Conservation (phyloP, 2,329 filamentous ascomycete genomes). For the Chaetomium strumarium region DNA sequence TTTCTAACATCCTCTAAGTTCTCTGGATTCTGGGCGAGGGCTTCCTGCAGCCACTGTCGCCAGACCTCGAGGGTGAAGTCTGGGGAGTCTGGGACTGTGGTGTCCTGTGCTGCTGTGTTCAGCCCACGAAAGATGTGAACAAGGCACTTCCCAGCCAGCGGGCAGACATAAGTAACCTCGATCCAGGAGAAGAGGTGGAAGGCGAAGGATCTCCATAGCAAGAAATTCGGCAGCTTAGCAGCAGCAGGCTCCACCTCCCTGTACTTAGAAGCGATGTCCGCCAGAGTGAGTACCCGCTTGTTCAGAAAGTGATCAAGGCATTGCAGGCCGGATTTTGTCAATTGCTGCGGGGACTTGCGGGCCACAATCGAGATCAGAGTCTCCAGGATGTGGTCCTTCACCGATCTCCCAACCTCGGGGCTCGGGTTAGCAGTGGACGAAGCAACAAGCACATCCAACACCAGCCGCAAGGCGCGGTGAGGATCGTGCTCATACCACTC, state of each 20-base stretch:
- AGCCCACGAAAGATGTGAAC: slow-evolving; percentile 50
- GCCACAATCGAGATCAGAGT: slow-evolving; percentile 54
- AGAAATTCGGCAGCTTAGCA: slow-evolving; percentile 22
- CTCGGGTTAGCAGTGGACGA: slow-evolving; percentile 47
- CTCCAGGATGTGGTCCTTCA: slow-evolving; percentile 43
- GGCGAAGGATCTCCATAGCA: slow-evolving; percentile 29
- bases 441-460: slow-evolving; percentile 51
- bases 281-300: slow-evolving; percentile 50
- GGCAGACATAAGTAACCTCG: slow-evolving; percentile 49
- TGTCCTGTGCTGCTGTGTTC: slow-evolving; percentile 29
- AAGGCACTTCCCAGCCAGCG: slow-evolving; percentile 55
- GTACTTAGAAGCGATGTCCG: slow-evolving; percentile 42
- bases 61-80: slow-evolving; percentile 40
- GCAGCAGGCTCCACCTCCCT: slow-evolving; percentile 27
- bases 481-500: slow-evolving; percentile 64
- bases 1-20: slow-evolving; percentile 58
- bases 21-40: slow-evolving; percentile 42
- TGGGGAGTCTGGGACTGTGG: slow-evolving; percentile 12
- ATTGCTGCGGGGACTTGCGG: slow-evolving; percentile 53
- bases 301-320: slow-evolving; percentile 59
- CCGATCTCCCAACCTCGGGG: slow-evolving; percentile 30
- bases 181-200: slow-evolving; percentile 45
- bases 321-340: slow-evolving; percentile 65
- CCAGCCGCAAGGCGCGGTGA: slow-evolving; percentile 56
- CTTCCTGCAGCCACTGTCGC: slow-evolving; percentile 51